Evolutionary conservation across 331 rosid species (phyloP).

Genomic region (Malus hybrid): DNA sequence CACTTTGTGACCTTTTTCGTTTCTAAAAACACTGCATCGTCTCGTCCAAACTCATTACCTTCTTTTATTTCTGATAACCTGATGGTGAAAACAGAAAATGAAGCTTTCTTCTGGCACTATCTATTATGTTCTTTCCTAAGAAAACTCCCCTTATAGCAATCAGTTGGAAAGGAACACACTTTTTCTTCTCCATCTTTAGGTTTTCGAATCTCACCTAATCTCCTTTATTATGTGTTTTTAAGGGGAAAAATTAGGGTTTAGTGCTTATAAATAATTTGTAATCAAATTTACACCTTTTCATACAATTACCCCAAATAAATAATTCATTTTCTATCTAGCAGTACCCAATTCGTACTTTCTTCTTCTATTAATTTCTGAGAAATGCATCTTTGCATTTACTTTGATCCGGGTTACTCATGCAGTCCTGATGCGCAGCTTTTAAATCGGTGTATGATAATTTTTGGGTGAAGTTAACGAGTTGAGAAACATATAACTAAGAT

Average conservation of each 20-base stretch:
- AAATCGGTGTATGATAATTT: background rate
- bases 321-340: background rate
- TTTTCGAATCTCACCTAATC: too few species aligned
- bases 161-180: too few species aligned
- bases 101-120: background rate
- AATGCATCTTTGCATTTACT: too few species aligned
- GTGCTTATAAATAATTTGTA: background rate
- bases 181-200: background rate
- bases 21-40: constrained; percentile 18
- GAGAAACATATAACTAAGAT: too few species aligned
- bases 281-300: too few species aligned
- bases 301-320: background rate
- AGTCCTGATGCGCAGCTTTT: background rate
- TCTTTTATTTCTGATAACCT: background rate
- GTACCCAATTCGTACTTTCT: background rate
- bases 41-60: constrained; percentile 6
- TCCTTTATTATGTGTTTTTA: too few species aligned
- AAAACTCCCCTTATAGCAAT: constrained; percentile 2
- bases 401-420: background rate
- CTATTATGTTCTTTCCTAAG: constrained; percentile 1
- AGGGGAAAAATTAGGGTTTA: constrained; percentile 3
- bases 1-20: constrained; percentile 24
- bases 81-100: constrained; percentile 1
- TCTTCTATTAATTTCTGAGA: background rate
- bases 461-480: too few species aligned